Conservation (phyloP, 805 yeast genomes). For the Candida corydali region DNA sequence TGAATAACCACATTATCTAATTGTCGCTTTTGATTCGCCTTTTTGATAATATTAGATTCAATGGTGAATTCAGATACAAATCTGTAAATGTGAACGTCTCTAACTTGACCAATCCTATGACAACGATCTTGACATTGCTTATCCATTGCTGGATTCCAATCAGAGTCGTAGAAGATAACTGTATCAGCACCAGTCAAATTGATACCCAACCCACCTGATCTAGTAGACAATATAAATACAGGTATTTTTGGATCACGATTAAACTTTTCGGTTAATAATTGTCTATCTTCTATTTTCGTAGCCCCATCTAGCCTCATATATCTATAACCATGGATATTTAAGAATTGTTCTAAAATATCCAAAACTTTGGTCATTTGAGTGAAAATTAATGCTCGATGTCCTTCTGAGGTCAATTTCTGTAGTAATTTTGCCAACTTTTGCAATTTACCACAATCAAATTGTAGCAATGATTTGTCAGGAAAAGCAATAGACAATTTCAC, state of each 20-base stretch:
- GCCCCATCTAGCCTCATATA: conserved; percentile 97
- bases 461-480: conserved; percentile 88
- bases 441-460: conserved; percentile 95
- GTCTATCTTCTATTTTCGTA: conserved; percentile 95
- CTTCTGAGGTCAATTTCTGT: conserved; percentile 74
- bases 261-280: conserved; percentile 86
- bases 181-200: conserved; percentile 98
- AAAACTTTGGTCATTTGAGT: conserved; percentile 98
- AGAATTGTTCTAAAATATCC: conserved; percentile 87
- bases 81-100: conserved; percentile 96
- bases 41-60: conserved; percentile 88
- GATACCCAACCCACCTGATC: conserved; percentile 98
- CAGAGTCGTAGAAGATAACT: conserved; percentile 95
- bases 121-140: conserved; percentile 99
- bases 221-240: conserved; percentile 86
- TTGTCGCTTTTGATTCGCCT: conserved; percentile 92
- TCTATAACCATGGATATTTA: conserved; percentile 90
- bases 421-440: conserved; percentile 77
- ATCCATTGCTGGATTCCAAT: conserved; percentile 99
- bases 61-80: conserved; percentile 95
- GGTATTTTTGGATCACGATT: conserved; percentile 82
- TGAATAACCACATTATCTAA: conserved; percentile 93
- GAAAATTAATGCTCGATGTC: conserved; percentile 92
- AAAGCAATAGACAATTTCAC: conserved; percentile 87
- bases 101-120: conserved; percentile 96